Evolutionary conservation across 176 grass and related monocot genomes (phyloP), one percentile per base, ranked within the genome.

Genomic region (Oryza punctata): DNA sequence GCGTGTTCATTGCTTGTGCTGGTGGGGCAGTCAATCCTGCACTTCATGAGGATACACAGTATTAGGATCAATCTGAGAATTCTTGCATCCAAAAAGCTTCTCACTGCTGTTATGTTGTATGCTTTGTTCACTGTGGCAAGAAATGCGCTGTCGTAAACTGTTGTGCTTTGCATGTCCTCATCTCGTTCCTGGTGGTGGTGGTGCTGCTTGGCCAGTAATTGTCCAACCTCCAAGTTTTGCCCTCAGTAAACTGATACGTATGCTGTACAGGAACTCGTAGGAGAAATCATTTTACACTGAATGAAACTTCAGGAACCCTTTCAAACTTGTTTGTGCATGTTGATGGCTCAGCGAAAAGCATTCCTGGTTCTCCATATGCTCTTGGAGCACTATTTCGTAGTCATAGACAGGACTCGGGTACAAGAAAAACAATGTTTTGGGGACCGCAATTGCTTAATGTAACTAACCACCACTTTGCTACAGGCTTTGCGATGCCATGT

Each of bases 11-110:
- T 88, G 85, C 3, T 92, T 29, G 24, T 69, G 66, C 59, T 94
- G 85, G 67, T 67, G 25, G 85, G 78, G 18, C 84, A 92, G 37
- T 63, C 35, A 23, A 65, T 90, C 57, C 69, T 97, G 65, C 88
- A 75, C 63, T 97, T 90, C 86, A 88, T 97, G 91, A 91, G 87
- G 43, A 46, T 5, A 16, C 91, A 71, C 29, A 75, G 57, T 27
- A 88, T 94, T 69, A 97, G 71, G 89, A 82, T 97, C 5, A 97
- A 92, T 76, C 68, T 94, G 23, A 91, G 94, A 86, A 60, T 90
- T 78, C 68, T 97, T 63, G 91, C 93, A 5, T 96, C 90, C 12
- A 96, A 92, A 75, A 97, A 84, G 74, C 26, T 94, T 69, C 11
- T 88, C 0, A 41, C 30, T 38, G 29, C 79, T 81, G 54, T 81